Base-by-base conservation (phyloP, 1,284 basidiomycete species). In the Fomitopsis betulina region DNA sequence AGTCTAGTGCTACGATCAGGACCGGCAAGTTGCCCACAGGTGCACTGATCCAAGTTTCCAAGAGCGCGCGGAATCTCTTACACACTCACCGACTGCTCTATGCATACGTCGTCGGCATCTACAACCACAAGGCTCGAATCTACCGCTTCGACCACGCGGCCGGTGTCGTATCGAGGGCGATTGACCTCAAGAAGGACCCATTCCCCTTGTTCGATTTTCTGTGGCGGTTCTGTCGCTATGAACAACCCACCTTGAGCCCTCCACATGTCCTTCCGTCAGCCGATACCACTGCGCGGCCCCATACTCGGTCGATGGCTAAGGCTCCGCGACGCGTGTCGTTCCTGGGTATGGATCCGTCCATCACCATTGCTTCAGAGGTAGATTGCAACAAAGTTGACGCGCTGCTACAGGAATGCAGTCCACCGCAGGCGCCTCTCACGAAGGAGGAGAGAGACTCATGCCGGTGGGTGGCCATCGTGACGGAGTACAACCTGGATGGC, bases 81-180 rank as follows among this genome's bases (percentile, higher is more conserved):
- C 43, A 59, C 5, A 56, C 61, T 0, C 55, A 63, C 25, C 56
- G 57, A 0, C 47, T 58, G 53, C 59, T 63, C 30, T 54, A 39
- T 8, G 37, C 58, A 1, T 63, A 57, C n/a, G 53, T 59, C 17
- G 50, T 63, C 32, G 61, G 61, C 3, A 35, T 63, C 42, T 63
- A 63, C 27, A 55, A 53, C 32, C 23, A 51, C 9, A 58, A 33
- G 9, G 38, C 53, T 13, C 60, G 58, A 3, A 32, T 63, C 23
- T 47, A 38, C 13, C 60, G 60, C 10, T 59, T 59, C 27, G 60
- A 61, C 35, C 57, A 45, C 21, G 17, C 57, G 10, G 57, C 51
- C 30, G 50, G 53, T 3, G 27, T 58, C 12, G 60, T 56, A 17
- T 53, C 60, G 1, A 30, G 27, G 1, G 40, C 42, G 5, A 38